Base-by-base conservation (phyloP, 2,329 filamentous ascomycete species). In the Chrysoporthe austroafricana region DNA sequence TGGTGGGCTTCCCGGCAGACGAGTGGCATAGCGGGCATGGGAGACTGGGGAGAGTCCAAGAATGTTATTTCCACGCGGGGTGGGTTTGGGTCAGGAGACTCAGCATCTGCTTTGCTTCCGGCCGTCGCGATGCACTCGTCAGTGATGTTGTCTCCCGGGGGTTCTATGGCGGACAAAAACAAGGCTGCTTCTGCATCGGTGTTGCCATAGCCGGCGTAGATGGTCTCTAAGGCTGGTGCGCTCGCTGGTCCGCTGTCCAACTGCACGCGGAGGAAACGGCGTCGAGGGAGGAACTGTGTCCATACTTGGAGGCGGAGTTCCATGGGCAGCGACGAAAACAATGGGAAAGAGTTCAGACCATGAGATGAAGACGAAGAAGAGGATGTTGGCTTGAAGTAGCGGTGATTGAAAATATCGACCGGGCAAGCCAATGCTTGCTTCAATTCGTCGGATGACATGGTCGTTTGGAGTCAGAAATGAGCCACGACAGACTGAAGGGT, bases 281-380 rank as follows among this genome's bases (percentile, higher is more conserved):
- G 64, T 9, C n/a, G 46, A 2, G 2, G 44, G 16, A 66, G 57
- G 32, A 57, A 36, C 9, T 13, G 36, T 8, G 58, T 46, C 64
- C 64, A 66, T 2, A 66, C 57, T n/a, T 62, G 18, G 3, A 66
- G 64, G 5, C 64, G 64, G 44, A 66, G 46, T 48, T 66, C 64
- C 26, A 16, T 32, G 13, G 64, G 64, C 36, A 62, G 50, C 16
- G 11, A 14, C 14, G 9, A 4, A 18, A 54, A 32, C 32, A 32
- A 34, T 26, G 50, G 21, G 14, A 54, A 54, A 32, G 21, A 32
- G 32, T 9, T 32, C 11, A 16, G 21, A 18, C 36, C 36, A 5
- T 9, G 36, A 9, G 36, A 9, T 7, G 36, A 39, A 39, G 36
- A 9, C 36, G 36, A 9, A 32, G 48, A 32, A n/a, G 48, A 52